Evolutionary conservation across 129 eudicot genomes (phyloP), one percentile per base, ranked within the genome.

Genomic region (Mikania micrantha): DNA sequence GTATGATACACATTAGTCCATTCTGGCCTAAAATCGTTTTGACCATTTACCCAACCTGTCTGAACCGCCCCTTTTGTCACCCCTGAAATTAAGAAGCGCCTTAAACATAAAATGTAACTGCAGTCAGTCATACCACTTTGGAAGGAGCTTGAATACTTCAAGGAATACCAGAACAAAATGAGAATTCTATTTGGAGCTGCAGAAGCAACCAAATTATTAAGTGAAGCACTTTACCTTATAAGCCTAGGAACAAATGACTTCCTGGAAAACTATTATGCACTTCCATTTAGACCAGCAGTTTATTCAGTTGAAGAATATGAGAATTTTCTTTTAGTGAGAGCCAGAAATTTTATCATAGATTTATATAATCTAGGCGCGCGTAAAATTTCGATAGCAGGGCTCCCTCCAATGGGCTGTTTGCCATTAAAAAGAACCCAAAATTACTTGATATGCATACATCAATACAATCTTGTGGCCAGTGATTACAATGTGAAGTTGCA

Each of bases 381-480:
- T 13, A 87, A 87, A 56, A 77, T 91, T 40, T 83, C 96, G 15
- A 42, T 91, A 42, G 78, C 78, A 11, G 96, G 97, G 27, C 86
- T 91, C 73, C 90, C 95, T 56, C 97, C 97, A 39, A 91, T 91
- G 88, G 97, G 96, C 5, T 91, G 97, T 50, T 73, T 91, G 72
- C 97, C 97, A 5, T 39, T 87, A 49, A 88, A 87, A 70, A 81
- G 96, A 74, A 74, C 88, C 31, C 54, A 57, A 67, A 78, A 84
- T 54, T 1, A 83, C 15, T 10, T 77, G 2, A 29, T 20, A 12
- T 91, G 97, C 31, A 71, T 70, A 64, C 82, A 79, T 31, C 71
- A 45, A n/a, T 91, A 91, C 81, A 91, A 91, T 61, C 40, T 28
- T 20, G 93, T 91, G 84, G 97, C 97, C 7, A 54, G 24, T 24